Evolutionary conservation across 2,329 filamentous ascomycete species (phyloP), one percentile per base, ranked within the genome.

Genomic region (Hypoxylon rubiginosum): DNA sequence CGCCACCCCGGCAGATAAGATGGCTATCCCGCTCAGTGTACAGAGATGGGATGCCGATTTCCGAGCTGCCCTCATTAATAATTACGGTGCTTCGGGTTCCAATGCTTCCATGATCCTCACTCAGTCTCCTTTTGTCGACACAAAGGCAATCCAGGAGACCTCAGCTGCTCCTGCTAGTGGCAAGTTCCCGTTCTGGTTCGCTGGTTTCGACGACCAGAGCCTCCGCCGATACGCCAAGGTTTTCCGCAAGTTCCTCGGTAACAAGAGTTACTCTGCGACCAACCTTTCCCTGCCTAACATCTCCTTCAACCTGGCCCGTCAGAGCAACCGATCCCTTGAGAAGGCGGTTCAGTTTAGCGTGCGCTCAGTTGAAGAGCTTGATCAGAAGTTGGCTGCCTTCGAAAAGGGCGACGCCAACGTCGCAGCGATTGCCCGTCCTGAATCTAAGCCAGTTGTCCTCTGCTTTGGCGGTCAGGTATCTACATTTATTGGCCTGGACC

Each of bases 31-130:
- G 2, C 71, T 62, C 0, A 50, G 46, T 1, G 4, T 64, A 10
- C 57, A 58, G 11, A 57, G 69, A 0, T 78, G 75, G 77, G 46
- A 72, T 1, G 58, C 21, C 1, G 45, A 63, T 1, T 68, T 65
- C 32, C 61, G 62, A 34, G 70, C 58, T 0, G 72, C 75, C 0
- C 50, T 75, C 8, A 71, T 81, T 61, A 80, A 80, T 67, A 80
- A 77, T 68, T 80, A 80, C 49, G 78, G 79, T 0, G 79, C 79
- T 0, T 73, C 73, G 1, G 78, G 79, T 0, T 76, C 73, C n/a
- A 81, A 80, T 32, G 73, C 75, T 2, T 72, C 75, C 1, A 65
- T 76, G 62, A 48, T 79, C 4, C 56, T 79, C n/a, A 71, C 50
- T 0, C 63, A 74, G 21, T 52, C 70, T 4, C 75, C 74, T 21